Evolutionary conservation across 352 stramenopile species (phyloP), one percentile per base, ranked within the genome.

Genomic region (Ophiocytium majus): DNA sequence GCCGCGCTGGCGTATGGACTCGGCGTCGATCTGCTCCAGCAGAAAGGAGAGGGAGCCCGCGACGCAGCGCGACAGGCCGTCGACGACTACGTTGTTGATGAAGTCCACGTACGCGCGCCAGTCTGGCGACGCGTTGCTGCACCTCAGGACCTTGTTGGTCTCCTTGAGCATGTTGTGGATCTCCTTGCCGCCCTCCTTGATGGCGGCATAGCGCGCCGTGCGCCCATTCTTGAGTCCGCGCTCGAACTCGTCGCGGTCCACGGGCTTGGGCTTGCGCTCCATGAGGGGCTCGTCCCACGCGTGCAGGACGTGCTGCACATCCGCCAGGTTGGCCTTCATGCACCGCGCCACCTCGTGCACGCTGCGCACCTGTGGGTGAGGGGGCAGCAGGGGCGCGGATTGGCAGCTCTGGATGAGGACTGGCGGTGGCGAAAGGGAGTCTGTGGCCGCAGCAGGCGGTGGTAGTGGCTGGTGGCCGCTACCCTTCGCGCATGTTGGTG

Each of bases 31-130:
- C 83, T 99, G 95, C 85, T 98, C 95, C 0, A 95, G 91, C 0
- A 99, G 89, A 85, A 96, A 98, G 82, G 98, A 92, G 14, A 96
- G 90, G 17, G 93, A 96, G 50, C 88, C 89, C 66, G 90, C 90
- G 35, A 95, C 90, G n/a, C 93, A 89, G 17, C 88, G 91, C 0
- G 95, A 94, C 0, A 99, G 92, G 31, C 97, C 97, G 74, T 95
- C 93, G 19, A 98, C 94, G 17, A 99, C 95, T 23, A 98, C 95
- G 87, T 96, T 98, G 90, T 98, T 99, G 75, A 99, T 94, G 84
- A 98, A 99, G 86, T 99, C 95, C 28, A 98, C 93, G 85, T 99
- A 99, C 17, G 93, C 94, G 80, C 95, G 96, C 97, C 97, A 99
- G 88, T 98, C 92, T 71, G 90, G 92, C n/a, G 95, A 95, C 34